Evolutionary conservation across 805 yeast species (phyloP).

Genomic region (Candida coquimbonensis): DNA sequence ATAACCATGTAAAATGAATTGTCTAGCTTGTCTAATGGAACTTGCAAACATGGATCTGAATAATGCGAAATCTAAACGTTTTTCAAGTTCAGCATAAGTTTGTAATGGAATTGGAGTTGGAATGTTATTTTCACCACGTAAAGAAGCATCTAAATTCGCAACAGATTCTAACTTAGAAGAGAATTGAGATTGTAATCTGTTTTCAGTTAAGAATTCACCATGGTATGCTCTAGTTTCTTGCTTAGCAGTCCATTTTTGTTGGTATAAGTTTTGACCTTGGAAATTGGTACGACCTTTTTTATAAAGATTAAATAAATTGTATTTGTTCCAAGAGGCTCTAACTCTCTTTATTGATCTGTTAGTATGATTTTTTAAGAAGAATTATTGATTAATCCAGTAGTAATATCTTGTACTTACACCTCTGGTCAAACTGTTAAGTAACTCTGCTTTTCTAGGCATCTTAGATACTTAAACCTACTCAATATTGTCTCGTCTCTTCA

Average conservation of each 20-base stretch:
- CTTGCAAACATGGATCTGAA: constrained; percentile 92
- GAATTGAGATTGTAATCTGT: constrained; percentile 69
- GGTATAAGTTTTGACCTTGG: constrained; percentile 65
- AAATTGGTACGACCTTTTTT: constrained; percentile 56
- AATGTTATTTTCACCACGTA: constrained; percentile 47
- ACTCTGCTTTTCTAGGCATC: constrained; percentile 59
- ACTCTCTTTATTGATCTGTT: constrained; percentile 33
- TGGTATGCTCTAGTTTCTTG: constrained; percentile 91
- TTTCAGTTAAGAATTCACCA: constrained; percentile 88
- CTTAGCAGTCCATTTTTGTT: constrained; percentile 88
- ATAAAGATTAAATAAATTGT: constrained; percentile 81
- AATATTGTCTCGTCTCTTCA: no score
- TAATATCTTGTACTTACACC: constrained; percentile 26
- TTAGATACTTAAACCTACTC: no score
- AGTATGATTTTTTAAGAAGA: neutral
- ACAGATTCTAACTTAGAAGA: constrained; percentile 69
- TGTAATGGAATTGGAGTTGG: constrained; percentile 83
- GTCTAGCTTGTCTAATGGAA: constrained; percentile 89
- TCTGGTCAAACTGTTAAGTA: constrained; percentile 51
- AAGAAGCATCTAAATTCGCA: constrained; percentile 80
- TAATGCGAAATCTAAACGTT: constrained; percentile 81
- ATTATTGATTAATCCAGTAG: neutral
- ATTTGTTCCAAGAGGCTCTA: constrained; percentile 88
- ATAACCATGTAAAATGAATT: constrained; percentile 71
- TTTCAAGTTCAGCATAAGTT: constrained; percentile 82